Conservation (phyloP, 768 basidiomycete species). For the Imleria badia region DNA sequence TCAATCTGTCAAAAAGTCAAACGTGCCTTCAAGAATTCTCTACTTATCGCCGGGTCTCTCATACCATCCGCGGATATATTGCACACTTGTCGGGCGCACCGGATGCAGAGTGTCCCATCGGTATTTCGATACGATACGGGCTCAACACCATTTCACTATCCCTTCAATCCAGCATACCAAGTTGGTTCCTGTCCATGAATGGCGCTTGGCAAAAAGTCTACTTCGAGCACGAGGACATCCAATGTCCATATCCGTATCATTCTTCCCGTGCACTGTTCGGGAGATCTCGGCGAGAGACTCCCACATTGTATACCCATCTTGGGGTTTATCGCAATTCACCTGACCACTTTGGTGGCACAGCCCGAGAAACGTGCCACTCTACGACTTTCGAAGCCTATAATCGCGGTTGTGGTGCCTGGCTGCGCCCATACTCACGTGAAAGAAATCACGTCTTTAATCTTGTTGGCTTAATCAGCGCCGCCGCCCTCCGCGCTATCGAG, state of each 20-base stretch:
- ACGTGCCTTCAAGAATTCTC: not conserved
- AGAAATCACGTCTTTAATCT: too few species aligned
- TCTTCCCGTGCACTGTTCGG: not conserved
- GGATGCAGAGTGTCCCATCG: not conserved
- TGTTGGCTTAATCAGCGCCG: too few species aligned
- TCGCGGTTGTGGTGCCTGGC: too few species aligned
- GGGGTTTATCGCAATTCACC: not conserved
- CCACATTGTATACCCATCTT: not conserved
- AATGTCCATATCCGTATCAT: not conserved
- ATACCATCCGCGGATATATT: constrained; percentile 11
- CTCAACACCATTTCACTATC: not conserved
- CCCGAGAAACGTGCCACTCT: too few species aligned
- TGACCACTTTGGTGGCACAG: too few species aligned
- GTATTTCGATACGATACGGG: not conserved
- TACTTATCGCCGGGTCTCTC: not conserved
- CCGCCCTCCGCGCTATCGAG: too few species aligned
- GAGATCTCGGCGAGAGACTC: not conserved
- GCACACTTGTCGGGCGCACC: not conserved
- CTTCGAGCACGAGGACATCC: constrained; percentile 1
- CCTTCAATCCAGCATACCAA: not conserved
- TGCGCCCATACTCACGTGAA: too few species aligned
- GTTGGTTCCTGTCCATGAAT: not conserved
- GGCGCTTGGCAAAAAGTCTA: not conserved
- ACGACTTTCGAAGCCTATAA: too few species aligned
- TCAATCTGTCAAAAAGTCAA: constrained; percentile 9